Conservation (phyloP, 1,284 basidiomycete species). For the Apiotrichum mycotoxinovorans region DNA sequence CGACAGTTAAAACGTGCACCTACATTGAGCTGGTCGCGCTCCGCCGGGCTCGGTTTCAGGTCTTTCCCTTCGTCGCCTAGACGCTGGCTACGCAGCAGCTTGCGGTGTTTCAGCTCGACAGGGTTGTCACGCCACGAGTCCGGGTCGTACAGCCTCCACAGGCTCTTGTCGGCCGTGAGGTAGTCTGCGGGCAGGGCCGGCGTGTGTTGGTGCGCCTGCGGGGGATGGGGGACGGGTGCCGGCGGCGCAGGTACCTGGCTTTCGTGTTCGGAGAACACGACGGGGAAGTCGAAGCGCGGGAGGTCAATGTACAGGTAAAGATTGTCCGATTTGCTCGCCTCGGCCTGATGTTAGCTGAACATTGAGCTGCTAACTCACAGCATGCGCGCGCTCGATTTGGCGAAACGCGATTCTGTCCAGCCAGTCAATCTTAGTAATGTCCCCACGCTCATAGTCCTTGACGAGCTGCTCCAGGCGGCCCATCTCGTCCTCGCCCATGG, state of each 20-base stretch:
- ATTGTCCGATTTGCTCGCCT: constrained; percentile 81
- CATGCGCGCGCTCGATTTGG: constrained; percentile 88
- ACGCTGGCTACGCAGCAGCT: constrained; percentile 88
- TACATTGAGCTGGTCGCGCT: constrained; percentile 88
- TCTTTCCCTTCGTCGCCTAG: constrained; percentile 93
- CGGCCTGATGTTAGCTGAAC: constrained; percentile 56
- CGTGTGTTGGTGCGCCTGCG: constrained; percentile 26
- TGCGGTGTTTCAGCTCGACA: constrained; percentile 93
- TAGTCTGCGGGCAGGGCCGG: constrained; percentile 51
- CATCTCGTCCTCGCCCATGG: constrained; percentile 71
- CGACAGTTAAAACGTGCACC: constrained; percentile 29
- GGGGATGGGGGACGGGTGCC: constrained; percentile 41
- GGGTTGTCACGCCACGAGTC: constrained; percentile 84
- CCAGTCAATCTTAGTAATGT: constrained; percentile 93
- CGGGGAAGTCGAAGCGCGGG: constrained; percentile 95
- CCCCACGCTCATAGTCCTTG: constrained; percentile 92
- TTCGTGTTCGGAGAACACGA: constrained; percentile 85
- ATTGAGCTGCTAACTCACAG: constrained; percentile 55
- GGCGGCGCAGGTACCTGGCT: constrained; percentile 37
- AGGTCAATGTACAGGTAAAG: constrained; percentile 92
- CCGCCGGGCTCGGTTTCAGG: constrained; percentile 91
- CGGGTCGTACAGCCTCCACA: constrained; percentile 91
- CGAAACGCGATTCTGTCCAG: constrained; percentile 88
- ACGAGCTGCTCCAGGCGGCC: constrained; percentile 91
- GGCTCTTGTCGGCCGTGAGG: constrained; percentile 60